phyloP scores from a whole-genome alignment of 2,329 filamentous ascomycete genomes.

The Colletotrichum falcatum region DNA sequence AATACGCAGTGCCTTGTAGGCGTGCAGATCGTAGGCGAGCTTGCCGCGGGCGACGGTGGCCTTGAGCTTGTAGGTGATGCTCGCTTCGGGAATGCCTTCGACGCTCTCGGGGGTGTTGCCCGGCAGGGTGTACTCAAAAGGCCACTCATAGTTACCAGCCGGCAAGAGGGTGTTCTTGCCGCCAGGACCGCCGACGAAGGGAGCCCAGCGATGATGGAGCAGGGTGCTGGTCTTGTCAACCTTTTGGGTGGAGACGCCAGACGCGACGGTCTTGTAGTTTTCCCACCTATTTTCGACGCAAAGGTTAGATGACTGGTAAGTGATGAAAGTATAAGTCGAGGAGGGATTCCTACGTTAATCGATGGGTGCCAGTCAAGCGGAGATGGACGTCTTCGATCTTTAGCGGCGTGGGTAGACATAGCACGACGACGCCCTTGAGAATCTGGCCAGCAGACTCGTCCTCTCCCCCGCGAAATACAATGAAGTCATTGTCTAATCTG shows the following conservation, averaged over 20 bases:
- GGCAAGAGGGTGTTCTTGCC: conserved; percentile 70
- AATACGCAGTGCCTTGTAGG: conserved; percentile 82
- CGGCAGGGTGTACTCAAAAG: conserved; percentile 80
- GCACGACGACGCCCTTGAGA: conserved; percentile 78
- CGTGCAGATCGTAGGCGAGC: conserved; percentile 86
- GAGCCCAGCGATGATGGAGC: conserved; percentile 76
- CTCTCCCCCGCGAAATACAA: conserved; percentile 81
- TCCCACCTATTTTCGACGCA: conserved; percentile 56
- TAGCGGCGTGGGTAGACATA: conserved; percentile 77
- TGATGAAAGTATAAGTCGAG: conserved; percentile 21
- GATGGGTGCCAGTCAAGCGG: conserved; percentile 76
- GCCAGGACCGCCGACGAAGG: conserved; percentile 70
- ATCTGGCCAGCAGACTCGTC: conserved; percentile 81
- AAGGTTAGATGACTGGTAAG: conserved; percentile 27
- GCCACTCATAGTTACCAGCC: conserved; percentile 86
- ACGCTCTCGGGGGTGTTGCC: conserved; percentile 86
- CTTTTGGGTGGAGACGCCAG: conserved; percentile 68
- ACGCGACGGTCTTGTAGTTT: conserved; percentile 65
- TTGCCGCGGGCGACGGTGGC: conserved; percentile 89
- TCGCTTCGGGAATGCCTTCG: conserved; percentile 87
- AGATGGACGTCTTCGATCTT: conserved; percentile 80
- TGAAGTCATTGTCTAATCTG: conserved; percentile 82
- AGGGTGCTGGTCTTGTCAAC: conserved; percentile 71
- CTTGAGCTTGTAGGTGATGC: conserved; percentile 90
- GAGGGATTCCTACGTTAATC: conserved; percentile 69